A percentile compares a stretch with the other conserved stretches of the same genome.
Evolutionary conservation across 2,329 filamentous ascomycete genomes (phyloP).

Genomic region (Trichoderma koningii): DNA sequence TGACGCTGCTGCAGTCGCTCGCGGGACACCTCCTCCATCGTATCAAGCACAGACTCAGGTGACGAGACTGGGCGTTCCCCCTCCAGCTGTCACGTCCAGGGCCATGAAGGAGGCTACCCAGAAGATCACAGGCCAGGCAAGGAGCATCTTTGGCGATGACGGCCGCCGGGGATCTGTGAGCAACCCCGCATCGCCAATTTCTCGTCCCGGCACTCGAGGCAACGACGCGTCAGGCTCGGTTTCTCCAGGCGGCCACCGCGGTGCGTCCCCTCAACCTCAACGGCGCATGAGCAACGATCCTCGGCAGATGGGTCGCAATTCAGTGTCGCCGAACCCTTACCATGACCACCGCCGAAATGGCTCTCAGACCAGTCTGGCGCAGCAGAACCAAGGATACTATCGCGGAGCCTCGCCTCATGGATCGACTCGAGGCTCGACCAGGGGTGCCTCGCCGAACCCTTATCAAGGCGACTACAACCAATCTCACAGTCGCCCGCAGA

Average conservation of each 20-base stretch:
- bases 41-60: conserved; percentile 70
- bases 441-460: conserved; percentile 52
- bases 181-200: conserved; percentile 44
- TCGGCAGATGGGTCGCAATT: conserved; percentile 47
- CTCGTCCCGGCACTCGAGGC: conserved; percentile 61
- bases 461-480: conserved; percentile 47
- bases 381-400: conserved; percentile 53
- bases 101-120: conserved; percentile 96
- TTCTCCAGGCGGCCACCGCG: conserved; percentile 70
- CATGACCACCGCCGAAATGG: conserved; percentile 38
- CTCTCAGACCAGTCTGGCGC: conserved; percentile 45
- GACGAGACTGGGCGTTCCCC: conserved; percentile 81
- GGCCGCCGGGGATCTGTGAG: conserved; percentile 36
- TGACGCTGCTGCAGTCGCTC: conserved; percentile 56
- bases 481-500: conserved; percentile 50
- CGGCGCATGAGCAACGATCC: conserved; percentile 51
- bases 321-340: conserved; percentile 67
- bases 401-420: conserved; percentile 55
- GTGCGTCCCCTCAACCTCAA: conserved; percentile 63
- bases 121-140: conserved; percentile 80
- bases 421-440: conserved; percentile 47
- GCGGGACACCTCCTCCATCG: conserved; percentile 81
- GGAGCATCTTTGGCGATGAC: conserved; percentile 68
- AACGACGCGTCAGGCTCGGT: conserved; percentile 60
- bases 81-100: conserved; percentile 87